Evolutionary conservation across 2,329 filamentous ascomycete genomes (phyloP).

Genomic region (Diaporthe capsici): DNA sequence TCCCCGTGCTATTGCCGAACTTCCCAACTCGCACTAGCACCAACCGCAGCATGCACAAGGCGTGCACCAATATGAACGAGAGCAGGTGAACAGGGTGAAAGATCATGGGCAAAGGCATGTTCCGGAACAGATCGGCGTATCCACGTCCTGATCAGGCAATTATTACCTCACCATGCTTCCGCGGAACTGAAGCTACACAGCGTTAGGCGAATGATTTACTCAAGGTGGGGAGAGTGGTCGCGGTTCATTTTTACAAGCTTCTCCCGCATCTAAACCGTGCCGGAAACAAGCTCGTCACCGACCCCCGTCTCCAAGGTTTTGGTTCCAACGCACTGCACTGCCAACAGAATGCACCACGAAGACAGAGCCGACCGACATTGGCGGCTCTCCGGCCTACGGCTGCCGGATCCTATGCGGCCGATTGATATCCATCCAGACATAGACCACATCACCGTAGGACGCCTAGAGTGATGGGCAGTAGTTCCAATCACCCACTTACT

Average conservation of each 20-base stretch:
- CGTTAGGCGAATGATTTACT: neutral
- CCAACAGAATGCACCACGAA: neutral
- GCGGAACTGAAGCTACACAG: neutral
- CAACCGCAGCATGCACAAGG: neutral
- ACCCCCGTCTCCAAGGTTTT: neutral
- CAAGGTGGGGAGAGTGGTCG: neutral
- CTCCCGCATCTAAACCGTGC: neutral
- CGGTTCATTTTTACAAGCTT: neutral
- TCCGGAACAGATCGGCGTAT: neutral
- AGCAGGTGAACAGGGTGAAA: neutral
- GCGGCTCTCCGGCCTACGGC: slow-evolving; percentile 11
- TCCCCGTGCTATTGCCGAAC: slow-evolving; percentile 1
- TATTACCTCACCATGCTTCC: slow-evolving; percentile 12
- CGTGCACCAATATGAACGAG: neutral
- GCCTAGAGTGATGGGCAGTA: neutral
- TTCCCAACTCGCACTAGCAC: slow-evolving; percentile 9
- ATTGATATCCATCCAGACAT: slow-evolving; percentile 20
- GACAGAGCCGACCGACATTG: neutral
- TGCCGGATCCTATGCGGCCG: slow-evolving; percentile 26
- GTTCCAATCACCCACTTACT: neutral
- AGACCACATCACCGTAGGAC: neutral
- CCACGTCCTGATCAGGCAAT: neutral
- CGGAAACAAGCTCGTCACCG: neutral
- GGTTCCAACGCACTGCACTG: neutral
- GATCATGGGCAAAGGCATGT: neutral